Conservation (phyloP, 2,329 filamentous ascomycete species). For the Aspergillus ochraceus region DNA sequence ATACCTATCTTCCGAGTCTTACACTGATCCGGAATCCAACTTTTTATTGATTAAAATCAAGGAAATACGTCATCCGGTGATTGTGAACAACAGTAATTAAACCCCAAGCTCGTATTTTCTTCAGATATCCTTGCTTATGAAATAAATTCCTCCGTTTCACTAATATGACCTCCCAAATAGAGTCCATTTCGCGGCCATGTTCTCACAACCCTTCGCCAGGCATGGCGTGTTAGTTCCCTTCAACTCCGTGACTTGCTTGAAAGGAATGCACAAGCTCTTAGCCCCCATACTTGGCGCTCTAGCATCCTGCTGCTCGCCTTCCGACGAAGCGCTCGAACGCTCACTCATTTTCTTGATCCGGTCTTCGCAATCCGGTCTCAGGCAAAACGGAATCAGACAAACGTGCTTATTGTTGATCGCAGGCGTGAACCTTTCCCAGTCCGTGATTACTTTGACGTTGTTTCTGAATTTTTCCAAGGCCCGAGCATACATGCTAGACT, state of each 20-base stretch:
- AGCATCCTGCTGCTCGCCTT: constrained; percentile 71
- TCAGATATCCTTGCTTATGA: no score
- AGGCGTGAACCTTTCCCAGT: constrained; percentile 91
- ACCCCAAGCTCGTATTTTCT: no score
- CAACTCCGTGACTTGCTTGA: constrained; percentile 81
- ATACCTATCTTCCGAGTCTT: no score
- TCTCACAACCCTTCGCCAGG: constrained; percentile 80
- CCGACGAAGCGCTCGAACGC: constrained; percentile 56
- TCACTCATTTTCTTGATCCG: constrained; percentile 91
- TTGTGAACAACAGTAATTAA: no score
- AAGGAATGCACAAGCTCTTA: constrained; percentile 75
- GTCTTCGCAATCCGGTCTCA: constrained; percentile 82
- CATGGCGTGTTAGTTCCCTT: constrained; percentile 84
- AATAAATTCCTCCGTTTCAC: no score
- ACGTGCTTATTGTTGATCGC: constrained; percentile 90
- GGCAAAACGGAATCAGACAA: constrained; percentile 86
- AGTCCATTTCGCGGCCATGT: constrained; percentile 78
- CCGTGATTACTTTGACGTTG: constrained; percentile 76
- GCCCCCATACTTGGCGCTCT: constrained; percentile 73
- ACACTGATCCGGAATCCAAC: no score
- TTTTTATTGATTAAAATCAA: no score
- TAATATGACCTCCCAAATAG: constrained; percentile 67
- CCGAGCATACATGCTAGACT: constrained; percentile 74
- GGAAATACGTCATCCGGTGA: no score
- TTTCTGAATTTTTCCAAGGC: constrained; percentile 76